A percentile compares a stretch with the other conserved stretches of the same genome.
phyloP scores from a whole-genome alignment of 495 filamentous ascomycete species.

The Xylaria scruposa region DNA sequence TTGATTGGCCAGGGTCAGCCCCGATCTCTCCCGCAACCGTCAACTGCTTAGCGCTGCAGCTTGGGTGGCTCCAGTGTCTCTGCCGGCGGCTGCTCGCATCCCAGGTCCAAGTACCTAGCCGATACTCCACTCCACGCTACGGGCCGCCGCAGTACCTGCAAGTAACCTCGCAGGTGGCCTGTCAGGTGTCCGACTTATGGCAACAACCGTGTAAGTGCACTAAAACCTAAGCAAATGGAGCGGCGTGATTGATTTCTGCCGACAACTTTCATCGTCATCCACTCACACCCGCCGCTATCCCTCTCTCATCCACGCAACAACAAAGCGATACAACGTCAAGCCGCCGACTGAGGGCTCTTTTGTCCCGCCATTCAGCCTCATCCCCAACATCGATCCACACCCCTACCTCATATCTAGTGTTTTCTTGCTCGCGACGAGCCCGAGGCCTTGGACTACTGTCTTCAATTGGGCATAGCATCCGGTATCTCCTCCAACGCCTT shows the following conservation, averaged over 20 bases:
- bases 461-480: conserved; percentile 17
- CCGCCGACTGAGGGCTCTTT: neutral
- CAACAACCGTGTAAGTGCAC: neutral
- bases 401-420: neutral
- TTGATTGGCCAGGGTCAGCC: conserved; percentile 16
- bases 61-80: conserved; percentile 3
- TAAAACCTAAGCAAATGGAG: neutral
- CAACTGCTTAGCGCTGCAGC: neutral
- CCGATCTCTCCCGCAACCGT: conserved; percentile 22
- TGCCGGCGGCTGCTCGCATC: conserved; percentile 5
- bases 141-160: neutral
- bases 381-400: conserved; percentile 1
- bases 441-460: neutral
- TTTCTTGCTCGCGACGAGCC: neutral
- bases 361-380: conserved; percentile 9
- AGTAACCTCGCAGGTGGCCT: conserved; percentile 5
- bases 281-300: conserved; percentile 13
- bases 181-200: neutral
- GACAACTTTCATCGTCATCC: conserved; percentile 21
- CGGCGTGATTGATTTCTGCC: conserved; percentile 27
- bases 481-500: neutral
- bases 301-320: conserved; percentile 25
- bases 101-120: neutral
- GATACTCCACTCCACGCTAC: neutral
- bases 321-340: conserved; percentile 16